A percentile compares a stretch with the other conserved stretches of the same genome.
phyloP scores from a whole-genome alignment of 1,139 yeast species.

The Sugiyamaella novakii region DNA sequence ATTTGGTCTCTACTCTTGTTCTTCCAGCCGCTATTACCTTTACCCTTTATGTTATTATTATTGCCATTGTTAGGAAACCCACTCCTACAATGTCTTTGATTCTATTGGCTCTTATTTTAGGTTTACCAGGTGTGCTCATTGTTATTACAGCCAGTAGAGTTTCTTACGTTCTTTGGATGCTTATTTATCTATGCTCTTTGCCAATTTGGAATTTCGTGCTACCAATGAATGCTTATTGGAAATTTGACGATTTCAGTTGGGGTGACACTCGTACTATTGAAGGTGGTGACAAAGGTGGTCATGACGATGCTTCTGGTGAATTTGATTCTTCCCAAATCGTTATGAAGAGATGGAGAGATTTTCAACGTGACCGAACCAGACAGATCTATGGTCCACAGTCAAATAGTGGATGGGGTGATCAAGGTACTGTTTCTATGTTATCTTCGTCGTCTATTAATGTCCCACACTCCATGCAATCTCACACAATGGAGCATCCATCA shows the following conservation, averaged over 20 bases:
- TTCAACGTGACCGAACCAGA: slow-evolving; percentile 60
- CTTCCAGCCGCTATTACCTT: slow-evolving; percentile 90
- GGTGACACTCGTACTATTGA: slow-evolving; percentile 92
- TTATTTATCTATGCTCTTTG: slow-evolving; percentile 74
- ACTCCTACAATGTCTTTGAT: slow-evolving; percentile 82
- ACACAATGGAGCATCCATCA: slow-evolving; percentile 16
- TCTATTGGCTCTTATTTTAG: slow-evolving; percentile 78
- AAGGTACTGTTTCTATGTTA: slow-evolving; percentile 19
- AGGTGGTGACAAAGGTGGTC: slow-evolving; percentile 67
- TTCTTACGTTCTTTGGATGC: slow-evolving; percentile 79
- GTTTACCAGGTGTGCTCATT: slow-evolving; percentile 85
- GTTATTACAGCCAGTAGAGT: slow-evolving; percentile 83
- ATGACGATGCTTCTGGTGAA: slow-evolving; percentile 71
- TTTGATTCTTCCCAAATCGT: slow-evolving; percentile 85
- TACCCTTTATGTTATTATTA: slow-evolving; percentile 77
- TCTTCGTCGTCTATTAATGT: slow-evolving; percentile 19
- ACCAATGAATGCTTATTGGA: slow-evolving; percentile 92
- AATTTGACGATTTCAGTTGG: slow-evolving; percentile 98
- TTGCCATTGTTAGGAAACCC: slow-evolving; percentile 76
- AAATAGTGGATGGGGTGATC: slow-evolving; percentile 10
- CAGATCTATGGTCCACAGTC: slow-evolving; percentile 6
- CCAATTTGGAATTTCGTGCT: slow-evolving; percentile 95
- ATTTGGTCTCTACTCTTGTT: slow-evolving; percentile 85
- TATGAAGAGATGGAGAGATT: slow-evolving; percentile 94
- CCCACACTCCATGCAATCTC: slow-evolving; percentile 7